Percentiles rank a stretch among this genome's conserved stretches.
Conservation (phyloP, 106 monocot genomes). For the Vanilla planifolia region DNA sequence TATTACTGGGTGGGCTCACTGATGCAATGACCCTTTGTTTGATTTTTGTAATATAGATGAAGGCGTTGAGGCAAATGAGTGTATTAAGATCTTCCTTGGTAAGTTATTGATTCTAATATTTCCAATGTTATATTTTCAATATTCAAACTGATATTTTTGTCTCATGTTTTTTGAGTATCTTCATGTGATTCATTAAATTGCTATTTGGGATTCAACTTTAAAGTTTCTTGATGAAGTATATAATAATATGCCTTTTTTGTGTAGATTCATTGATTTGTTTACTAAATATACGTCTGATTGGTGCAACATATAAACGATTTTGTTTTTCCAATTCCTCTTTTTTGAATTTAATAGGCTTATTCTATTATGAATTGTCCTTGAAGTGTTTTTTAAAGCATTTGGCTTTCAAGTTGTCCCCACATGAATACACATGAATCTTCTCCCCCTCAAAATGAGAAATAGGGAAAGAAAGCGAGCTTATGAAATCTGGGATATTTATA, state of each 20-base stretch:
- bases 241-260: too few relatives aligned
- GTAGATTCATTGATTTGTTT: neutral
- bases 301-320: too few relatives aligned
- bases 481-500: too few relatives aligned
- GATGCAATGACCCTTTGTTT: neutral
- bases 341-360: neutral
- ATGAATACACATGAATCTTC: too few relatives aligned
- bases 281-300: neutral
- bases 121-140: neutral
- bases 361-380: neutral
- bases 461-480: too few relatives aligned
- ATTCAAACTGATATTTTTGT: neutral
- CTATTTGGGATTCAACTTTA: neutral
- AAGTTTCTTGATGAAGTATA: neutral
- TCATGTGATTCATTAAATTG: neutral
- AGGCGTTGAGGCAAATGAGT: conserved; percentile 80
- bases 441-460: too few relatives aligned
- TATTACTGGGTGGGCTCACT: neutral
- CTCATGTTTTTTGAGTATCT: neutral
- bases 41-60: conserved; percentile 45
- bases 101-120: conserved; percentile 8
- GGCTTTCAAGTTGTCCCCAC: neutral
- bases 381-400: neutral
- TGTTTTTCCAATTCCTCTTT: too few relatives aligned
- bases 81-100: conserved; percentile 87